Base-by-base conservation (phyloP, 169 alveolate species). In the Plasmodium gallinaceum region DNA sequence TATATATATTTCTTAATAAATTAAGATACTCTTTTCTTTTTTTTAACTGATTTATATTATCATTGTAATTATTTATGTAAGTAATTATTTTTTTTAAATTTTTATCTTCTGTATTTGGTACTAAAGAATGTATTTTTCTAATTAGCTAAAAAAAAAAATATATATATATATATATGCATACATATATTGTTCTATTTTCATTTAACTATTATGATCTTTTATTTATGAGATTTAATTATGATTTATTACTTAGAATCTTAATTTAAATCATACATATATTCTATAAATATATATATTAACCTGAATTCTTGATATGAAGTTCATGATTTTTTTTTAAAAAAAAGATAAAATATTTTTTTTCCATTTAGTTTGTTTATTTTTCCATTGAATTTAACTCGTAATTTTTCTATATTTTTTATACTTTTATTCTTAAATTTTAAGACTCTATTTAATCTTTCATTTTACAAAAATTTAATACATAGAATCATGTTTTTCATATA, bases 1-100 rank as follows among this genome's bases (percentile, higher is more conserved):
- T 57, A 48, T 83, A 83, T 8, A 83, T 83, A 45, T 83, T 83
- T 24, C 85, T 83, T 60, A 83, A 60, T 52, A 83, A 69, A 20
- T 43, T 48, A 32, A 83, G 73, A 51, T 83, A 83, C 60, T 46
- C 71, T 22, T 54, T 69, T 68, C 69, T 62, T 7, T 57, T 69
- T 26, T 68, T 69, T 18, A 71, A 7, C 8, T 66, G 72, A 14
- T 18, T 54, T 9, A 22, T 45, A 9, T 22, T 69, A 8, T 83
- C 74, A 5, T 83, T 74, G 14, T 83, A 83, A 46, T 61, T 83
- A 64, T 61, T 83, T 60, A 83, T 83, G 51, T 68, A 69, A 22
- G 58, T 46, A 20, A n/a, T 58, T 83, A 83, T 46, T 69, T 70
- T 83, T 83, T 69, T 83, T 39, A 83, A 12, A 20, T 83, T 68